Conservation (phyloP, 2,329 filamentous ascomycete genomes). For the Epichloe brachyelytri region DNA sequence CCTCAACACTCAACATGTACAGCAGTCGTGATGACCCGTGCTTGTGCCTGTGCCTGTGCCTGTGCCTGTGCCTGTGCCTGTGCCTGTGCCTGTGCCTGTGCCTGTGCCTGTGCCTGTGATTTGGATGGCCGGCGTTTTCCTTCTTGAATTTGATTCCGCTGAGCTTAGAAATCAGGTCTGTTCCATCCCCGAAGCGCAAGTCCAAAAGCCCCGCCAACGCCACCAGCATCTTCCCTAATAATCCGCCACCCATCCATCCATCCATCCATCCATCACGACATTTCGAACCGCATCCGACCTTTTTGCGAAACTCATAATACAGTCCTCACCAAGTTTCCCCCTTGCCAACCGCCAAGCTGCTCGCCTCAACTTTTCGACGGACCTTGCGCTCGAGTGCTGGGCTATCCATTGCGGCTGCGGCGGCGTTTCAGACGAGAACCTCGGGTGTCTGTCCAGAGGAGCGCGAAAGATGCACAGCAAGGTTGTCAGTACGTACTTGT, state of each 20-base stretch:
- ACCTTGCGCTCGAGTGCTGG: constrained; percentile 64
- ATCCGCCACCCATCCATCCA: too few species aligned
- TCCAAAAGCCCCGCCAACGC: too few species aligned
- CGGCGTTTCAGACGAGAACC: constrained; percentile 40
- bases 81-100: too few species aligned
- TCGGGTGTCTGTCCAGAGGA: background rate
- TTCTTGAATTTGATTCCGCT: background rate
- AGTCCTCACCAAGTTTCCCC: too few species aligned
- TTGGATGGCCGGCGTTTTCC: too few species aligned
- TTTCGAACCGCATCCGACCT: background rate
- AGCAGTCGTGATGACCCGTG: background rate
- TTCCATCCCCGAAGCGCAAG: too few species aligned
- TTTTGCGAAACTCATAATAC: too few species aligned
- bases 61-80: too few species aligned
- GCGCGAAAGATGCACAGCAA: constrained; percentile 74
- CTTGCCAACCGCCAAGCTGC: constrained; percentile 61
- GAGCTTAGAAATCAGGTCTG: constrained; percentile 11
- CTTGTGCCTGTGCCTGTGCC: too few species aligned
- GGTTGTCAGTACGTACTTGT: constrained; percentile 60
- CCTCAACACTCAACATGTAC: background rate
- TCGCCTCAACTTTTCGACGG: constrained; percentile 69
- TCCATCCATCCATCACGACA: background rate
- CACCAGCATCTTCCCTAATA: too few species aligned
- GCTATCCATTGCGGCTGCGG: constrained; percentile 57
- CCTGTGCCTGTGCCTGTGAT: too few species aligned